Percentiles rank a stretch among this genome's conserved stretches.
Conservation (phyloP, 2,329 filamentous ascomycete genomes). For the Pyrenochaeta sp. region DNA sequence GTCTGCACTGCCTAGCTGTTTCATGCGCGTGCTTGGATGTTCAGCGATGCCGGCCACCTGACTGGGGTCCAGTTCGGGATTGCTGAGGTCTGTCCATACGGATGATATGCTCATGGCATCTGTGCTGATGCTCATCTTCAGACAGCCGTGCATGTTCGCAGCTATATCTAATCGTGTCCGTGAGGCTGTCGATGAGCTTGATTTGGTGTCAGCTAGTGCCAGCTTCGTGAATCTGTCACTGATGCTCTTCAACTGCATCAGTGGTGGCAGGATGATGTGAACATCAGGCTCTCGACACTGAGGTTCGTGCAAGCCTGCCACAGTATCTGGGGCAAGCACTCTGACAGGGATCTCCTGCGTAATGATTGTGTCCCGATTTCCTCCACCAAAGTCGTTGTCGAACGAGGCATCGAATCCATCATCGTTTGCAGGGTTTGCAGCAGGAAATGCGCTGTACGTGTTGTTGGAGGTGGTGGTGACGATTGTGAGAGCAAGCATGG, state of each 20-base stretch:
- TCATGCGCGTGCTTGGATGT: conserved; percentile 83
- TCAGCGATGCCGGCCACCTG: conserved; percentile 75
- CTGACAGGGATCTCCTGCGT: conserved; percentile 97
- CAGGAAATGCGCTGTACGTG: conserved; percentile 48
- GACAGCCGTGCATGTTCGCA: conserved; percentile 91
- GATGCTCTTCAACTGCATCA: conserved; percentile 90
- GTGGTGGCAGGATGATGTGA: conserved; percentile 85
- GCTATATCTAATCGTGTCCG: conserved; percentile 76
- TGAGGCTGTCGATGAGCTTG: conserved; percentile 36
- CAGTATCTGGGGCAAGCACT: conserved; percentile 80
- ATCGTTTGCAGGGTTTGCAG: conserved; percentile 30
- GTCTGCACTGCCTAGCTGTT: conserved; percentile 61
- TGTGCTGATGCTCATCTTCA: conserved; percentile 80
- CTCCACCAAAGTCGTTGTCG: conserved; percentile 43
- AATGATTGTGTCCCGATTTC: conserved; percentile 86
- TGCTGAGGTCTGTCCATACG: conserved; percentile 83
- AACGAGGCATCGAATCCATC: conserved; percentile 36
- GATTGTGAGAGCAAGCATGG: conserved; percentile 88
- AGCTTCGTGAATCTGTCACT: conserved; percentile 95
- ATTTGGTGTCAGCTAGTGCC: conserved; percentile 51
- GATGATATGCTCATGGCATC: conserved; percentile 86
- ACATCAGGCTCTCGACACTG: conserved; percentile 90
- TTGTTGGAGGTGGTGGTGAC: conserved; percentile 71
- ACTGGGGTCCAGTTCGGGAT: conserved; percentile 83
- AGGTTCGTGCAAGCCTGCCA: conserved; percentile 95